Evolutionary conservation across 805 yeast species (phyloP), one percentile per base, ranked within the genome.

Genomic region (Geotrichum ghanense): DNA sequence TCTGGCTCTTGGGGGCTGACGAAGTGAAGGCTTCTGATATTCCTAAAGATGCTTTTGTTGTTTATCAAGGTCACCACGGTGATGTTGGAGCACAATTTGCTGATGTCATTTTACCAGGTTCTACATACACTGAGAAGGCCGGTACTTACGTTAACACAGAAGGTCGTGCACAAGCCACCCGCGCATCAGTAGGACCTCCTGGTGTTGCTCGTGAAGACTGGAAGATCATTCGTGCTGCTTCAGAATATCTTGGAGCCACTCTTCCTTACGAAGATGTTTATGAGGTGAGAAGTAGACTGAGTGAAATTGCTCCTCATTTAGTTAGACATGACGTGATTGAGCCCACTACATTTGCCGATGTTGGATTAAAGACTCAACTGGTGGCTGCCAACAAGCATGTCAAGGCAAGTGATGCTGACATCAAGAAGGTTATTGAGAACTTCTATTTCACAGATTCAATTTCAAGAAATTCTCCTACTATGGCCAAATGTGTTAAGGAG

Each of bases 41-140:
- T 56, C 94, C 95, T 53, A 70, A 72, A 62, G 90, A 85, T 62
- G 86, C 95, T 2, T 86, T 85, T 63, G 95, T 86, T 24, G 79
- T 85, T 45, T 85, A 85, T 68, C 87, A 85, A 68, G 95, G 95
- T 47, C 95, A 86, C 66, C 95, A 85, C 66, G 95, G 95, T 68
- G 95, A 85, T 56, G 64, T 75, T 21, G 95, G 95, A 55, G 95
- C 95, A 22, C 79, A 90, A 6, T 75, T 78, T 56, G 95, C 95
- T 41, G 95, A 85, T 64, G 94, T 85, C 40, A 75, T 85, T 49
- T 74, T 85, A 54, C 95, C 95, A 41, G 88, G 89, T 42, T 74
- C 88, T 26, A 95, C 95, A 37, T 86, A 81, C 74, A 86, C 95
- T 34, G 95, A 85, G 65, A 86, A 85, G 67, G 69, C 79, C 22